Conservation (phyloP, 1,284 basidiomycete species). For the Sporisorium exsertum region DNA sequence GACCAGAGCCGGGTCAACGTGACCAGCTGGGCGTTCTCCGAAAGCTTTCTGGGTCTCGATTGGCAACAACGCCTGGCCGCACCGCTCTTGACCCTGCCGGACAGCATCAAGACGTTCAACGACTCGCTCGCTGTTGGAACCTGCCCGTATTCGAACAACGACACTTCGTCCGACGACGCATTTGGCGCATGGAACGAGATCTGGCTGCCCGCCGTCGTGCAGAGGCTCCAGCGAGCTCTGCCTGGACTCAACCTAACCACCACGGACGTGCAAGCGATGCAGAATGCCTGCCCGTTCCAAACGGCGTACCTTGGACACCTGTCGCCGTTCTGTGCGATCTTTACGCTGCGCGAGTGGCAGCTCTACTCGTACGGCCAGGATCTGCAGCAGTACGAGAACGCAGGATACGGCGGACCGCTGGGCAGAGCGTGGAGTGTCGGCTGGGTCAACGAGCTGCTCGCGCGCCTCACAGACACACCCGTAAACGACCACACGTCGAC, state of each 20-base stretch:
- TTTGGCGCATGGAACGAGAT: conserved; percentile 27
- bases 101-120: conserved; percentile 19
- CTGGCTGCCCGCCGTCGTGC: conserved; percentile 16
- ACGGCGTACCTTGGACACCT: conserved; percentile 22
- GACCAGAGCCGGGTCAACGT: conserved; percentile 27
- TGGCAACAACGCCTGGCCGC: conserved; percentile 20
- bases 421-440: conserved; percentile 27
- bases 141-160: conserved; percentile 21
- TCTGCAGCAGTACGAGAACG: conserved; percentile 26
- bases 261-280: conserved; percentile 26
- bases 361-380: conserved; percentile 32
- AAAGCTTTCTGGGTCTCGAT: conserved; percentile 18
- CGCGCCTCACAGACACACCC: conserved; percentile 20
- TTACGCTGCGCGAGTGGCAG: conserved; percentile 20
- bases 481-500: conserved; percentile 24
- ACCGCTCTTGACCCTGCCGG: conserved; percentile 21
- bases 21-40: conserved; percentile 22
- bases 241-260: conserved; percentile 24
- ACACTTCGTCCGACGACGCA: conserved; percentile 22
- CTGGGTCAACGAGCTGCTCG: conserved; percentile 36
- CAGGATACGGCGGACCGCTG: conserved; percentile 21
- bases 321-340: conserved; percentile 30
- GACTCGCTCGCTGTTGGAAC: conserved; percentile 20
- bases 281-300: conserved; percentile 31
- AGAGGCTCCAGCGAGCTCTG: conserved; percentile 19